These are phyloP conservation scores for Candida railenensis DNA, from an alignment of 805 yeast species.

Conservation along the genomic window DNA sequence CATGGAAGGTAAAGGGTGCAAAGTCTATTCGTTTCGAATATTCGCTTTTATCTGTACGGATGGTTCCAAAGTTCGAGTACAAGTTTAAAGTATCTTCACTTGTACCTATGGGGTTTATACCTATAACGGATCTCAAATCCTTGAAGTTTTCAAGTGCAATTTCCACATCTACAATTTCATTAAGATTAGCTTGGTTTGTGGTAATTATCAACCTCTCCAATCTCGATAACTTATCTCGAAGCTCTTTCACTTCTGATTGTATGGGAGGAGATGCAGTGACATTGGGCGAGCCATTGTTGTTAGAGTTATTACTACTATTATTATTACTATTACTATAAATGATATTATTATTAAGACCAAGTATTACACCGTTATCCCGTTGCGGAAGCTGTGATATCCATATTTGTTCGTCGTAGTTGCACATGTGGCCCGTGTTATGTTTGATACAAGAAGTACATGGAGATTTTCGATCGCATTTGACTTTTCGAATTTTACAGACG, in stretches of 20 bases:
- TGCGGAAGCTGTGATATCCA: not conserved
- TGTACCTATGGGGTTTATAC: conserved; percentile 3
- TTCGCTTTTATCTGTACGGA: not conserved
- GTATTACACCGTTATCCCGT: too few relatives aligned
- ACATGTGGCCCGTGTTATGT: not conserved
- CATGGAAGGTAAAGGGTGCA: conserved; percentile 1
- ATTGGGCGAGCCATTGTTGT: not conserved
- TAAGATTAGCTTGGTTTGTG: not conserved
- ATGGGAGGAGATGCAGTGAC: not conserved
- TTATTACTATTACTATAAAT: not conserved
- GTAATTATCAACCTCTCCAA: not conserved
- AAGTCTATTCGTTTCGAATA: not conserved
- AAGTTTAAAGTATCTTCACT: conserved; percentile 1
- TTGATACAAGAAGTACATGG: conserved; percentile 4
- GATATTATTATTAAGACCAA: not conserved
- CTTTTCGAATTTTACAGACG: conserved; percentile 3
- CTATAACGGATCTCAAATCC: not conserved
- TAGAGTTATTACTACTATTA: too few relatives aligned
- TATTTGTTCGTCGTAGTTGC: conserved; percentile 3
- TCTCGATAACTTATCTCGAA: not conserved
- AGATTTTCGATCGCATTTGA: conserved; percentile 4
- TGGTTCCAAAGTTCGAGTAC: not conserved
- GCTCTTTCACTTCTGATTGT: not conserved
- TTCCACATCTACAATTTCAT: not conserved
- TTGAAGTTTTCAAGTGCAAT: not conserved